These are phyloP conservation scores for Acacia acuminata DNA, from an alignment of 306 rosid species.

Conservation along the genomic window DNA sequence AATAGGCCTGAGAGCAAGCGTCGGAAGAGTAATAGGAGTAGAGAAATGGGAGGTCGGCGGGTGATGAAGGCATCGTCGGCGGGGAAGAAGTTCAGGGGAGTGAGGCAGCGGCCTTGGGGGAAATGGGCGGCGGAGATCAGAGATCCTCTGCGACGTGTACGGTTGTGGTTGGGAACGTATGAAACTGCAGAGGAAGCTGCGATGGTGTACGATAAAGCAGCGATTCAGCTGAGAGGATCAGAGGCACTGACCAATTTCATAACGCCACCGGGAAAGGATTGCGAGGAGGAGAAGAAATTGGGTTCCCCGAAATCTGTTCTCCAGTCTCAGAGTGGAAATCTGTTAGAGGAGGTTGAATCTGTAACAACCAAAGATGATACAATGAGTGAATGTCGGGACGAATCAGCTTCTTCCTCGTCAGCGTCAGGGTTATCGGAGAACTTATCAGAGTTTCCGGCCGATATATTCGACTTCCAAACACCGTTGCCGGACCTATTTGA, in stretches of 20 bases:
- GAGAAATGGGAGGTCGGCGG: conserved; percentile 20
- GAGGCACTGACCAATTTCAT: conserved; percentile 90
- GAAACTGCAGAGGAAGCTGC: conserved; percentile 98
- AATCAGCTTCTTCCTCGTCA: neutral
- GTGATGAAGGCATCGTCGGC: conserved; percentile 21
- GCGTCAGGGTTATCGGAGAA: conserved; percentile 50
- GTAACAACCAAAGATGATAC: neutral
- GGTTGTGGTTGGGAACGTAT: conserved; percentile 91
- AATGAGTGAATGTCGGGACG: conserved; percentile 35
- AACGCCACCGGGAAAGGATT: conserved; percentile 41
- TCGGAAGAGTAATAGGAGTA: conserved; percentile 29
- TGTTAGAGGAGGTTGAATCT: conserved; percentile 64
- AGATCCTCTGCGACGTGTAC: conserved; percentile 85
- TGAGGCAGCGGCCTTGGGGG: conserved; percentile 98
- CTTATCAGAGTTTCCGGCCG: conserved; percentile 45
- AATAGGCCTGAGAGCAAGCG: conserved; percentile 36
- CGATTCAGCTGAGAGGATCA: conserved; percentile 87
- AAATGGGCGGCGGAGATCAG: conserved; percentile 99
- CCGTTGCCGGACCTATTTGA: conserved; percentile 46
- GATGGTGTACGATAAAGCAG: conserved; percentile 91
- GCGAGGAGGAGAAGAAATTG: conserved; percentile 51
- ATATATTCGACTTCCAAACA: conserved; percentile 52
- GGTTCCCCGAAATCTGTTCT: conserved; percentile 83
- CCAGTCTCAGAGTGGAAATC: conserved; percentile 42
- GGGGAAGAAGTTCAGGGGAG: conserved; percentile 82